Evolutionary conservation across 257 asterid species (phyloP).

Genomic region (Solanum tarijense): DNA sequence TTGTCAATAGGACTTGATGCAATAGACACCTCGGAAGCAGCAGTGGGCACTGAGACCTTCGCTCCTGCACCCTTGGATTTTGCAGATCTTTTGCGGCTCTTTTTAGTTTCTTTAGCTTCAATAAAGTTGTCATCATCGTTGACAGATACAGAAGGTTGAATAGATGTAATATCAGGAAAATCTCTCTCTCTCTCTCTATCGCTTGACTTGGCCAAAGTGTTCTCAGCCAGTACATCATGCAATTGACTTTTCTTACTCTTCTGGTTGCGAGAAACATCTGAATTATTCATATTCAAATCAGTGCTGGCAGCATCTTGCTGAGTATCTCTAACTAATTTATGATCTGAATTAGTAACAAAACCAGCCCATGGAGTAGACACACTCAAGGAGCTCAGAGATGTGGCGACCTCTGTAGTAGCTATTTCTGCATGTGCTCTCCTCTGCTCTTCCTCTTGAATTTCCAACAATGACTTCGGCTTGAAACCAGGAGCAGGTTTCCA

Average conservation of each 20-base stretch:
- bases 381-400: constrained; percentile 38
- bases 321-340: constrained; percentile 30
- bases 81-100: constrained; percentile 78
- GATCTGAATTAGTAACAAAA: constrained; percentile 38
- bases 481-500: constrained; percentile 99
- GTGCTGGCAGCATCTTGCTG: constrained; percentile 24
- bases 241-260: constrained; percentile 46
- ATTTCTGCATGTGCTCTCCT: constrained; percentile 59
- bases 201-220: constrained; percentile 20
- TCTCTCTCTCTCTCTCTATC: constrained; percentile 45
- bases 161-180: constrained; percentile 17
- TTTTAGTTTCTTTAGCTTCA: constrained; percentile 86
- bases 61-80: constrained; percentile 61
- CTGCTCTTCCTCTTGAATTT: constrained; percentile 96
- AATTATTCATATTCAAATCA: constrained; percentile 20
- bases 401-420: constrained; percentile 39
- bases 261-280: constrained; percentile 29
- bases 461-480: constrained; percentile 79
- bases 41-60: constrained; percentile 35
- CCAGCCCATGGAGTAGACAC: constrained; percentile 71
- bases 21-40: constrained; percentile 35
- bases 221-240: constrained; percentile 59
- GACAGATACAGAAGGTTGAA: constrained; percentile 22
- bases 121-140: constrained; percentile 54
- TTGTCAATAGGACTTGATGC: constrained; percentile 57